Conservation (phyloP, 352 stramenopile species). For the Pythium scleroteichum region DNA sequence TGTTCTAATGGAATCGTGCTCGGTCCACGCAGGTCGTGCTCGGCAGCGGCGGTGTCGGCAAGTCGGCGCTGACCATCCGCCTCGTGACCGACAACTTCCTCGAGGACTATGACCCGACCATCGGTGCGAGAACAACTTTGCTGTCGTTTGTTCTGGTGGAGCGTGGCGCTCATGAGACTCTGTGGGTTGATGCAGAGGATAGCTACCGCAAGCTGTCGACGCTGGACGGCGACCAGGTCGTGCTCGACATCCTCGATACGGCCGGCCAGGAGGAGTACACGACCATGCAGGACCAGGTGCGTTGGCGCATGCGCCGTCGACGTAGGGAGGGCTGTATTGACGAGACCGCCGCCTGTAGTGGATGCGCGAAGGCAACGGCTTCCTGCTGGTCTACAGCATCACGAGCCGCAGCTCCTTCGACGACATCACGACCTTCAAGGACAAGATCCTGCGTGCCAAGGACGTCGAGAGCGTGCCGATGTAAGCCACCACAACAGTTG, state of each 20-base stretch:
- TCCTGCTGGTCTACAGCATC: conserved; percentile 89
- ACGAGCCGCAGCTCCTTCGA: conserved; percentile 90
- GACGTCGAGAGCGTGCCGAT: conserved; percentile 87
- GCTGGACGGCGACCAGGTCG: conserved; percentile 78
- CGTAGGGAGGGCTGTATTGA: not conserved
- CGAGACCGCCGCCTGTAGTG: conserved; percentile 46
- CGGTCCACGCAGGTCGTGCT: conserved; percentile 68
- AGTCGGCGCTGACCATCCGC: conserved; percentile 92
- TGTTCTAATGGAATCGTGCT: not conserved
- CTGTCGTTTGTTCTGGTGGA: not conserved
- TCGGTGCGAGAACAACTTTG: conserved; percentile 71
- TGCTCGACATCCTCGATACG: conserved; percentile 92
- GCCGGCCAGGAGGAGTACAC: conserved; percentile 93
- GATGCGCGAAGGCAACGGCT: conserved; percentile 92
- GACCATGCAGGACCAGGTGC: conserved; percentile 89
- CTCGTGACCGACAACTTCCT: conserved; percentile 92
- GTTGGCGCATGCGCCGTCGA: not conserved
- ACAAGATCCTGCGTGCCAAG: conserved; percentile 90
- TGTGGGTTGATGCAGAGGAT: conserved; percentile 65
- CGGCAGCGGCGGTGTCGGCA: conserved; percentile 89
- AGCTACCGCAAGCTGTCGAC: conserved; percentile 91
- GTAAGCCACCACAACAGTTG: conserved; percentile 31
- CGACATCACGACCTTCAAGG: conserved; percentile 87
- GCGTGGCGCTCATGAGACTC: too few species aligned
- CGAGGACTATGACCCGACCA: conserved; percentile 93